Conservation (phyloP, 2,329 filamentous ascomycete species). For the Penicillium italicum region DNA sequence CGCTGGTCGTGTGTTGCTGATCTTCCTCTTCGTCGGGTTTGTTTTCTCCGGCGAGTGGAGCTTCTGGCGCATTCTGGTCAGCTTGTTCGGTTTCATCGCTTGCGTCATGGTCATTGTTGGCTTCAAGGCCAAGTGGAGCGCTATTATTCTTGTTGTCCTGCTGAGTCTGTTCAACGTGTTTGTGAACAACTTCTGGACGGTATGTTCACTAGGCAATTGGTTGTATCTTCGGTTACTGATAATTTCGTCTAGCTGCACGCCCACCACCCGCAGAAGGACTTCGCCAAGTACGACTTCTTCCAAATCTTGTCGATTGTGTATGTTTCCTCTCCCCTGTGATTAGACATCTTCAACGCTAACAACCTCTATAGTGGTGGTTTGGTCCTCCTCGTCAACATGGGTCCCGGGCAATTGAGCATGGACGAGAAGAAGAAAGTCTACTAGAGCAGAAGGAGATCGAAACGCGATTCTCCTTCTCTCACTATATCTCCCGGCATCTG, state of each 20-base stretch:
- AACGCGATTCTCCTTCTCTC: slow-evolving; percentile 6
- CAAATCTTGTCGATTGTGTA: slow-evolving; percentile 97
- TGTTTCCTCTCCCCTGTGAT: slow-evolving; percentile 31
- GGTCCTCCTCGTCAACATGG: slow-evolving; percentile 95
- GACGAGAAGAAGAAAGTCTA: slow-evolving; percentile 99
- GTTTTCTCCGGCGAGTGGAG: slow-evolving; percentile 94
- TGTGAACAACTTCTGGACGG: slow-evolving; percentile 99
- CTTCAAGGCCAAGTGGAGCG: slow-evolving; percentile 99
- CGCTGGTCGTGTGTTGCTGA: slow-evolving; percentile 87
- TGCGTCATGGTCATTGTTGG: slow-evolving; percentile 98
- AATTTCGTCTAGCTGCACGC: slow-evolving; percentile 69
- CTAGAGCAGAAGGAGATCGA: slow-evolving; percentile 45
- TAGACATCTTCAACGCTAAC: neutral
- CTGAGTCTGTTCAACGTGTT: slow-evolving; percentile 94
- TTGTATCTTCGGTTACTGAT: slow-evolving; percentile 15
- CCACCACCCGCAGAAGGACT: slow-evolving; percentile 98
- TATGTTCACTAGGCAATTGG: slow-evolving; percentile 49
- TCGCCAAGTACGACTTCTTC: slow-evolving; percentile 99
- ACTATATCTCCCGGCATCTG: slow-evolving; percentile 12
- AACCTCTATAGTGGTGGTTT: slow-evolving; percentile 66
- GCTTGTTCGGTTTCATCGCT: slow-evolving; percentile 77
- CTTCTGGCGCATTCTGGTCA: slow-evolving; percentile 81
- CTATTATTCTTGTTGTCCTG: slow-evolving; percentile 89
- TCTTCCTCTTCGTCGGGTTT: slow-evolving; percentile 96
- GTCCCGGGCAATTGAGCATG: slow-evolving; percentile 93